A percentile compares a stretch with the other conserved stretches of the same genome.
These are phyloP conservation scores for Urostyla sp. DNA, from an alignment of 73 alveolate species.

Conservation along the genomic window DNA sequence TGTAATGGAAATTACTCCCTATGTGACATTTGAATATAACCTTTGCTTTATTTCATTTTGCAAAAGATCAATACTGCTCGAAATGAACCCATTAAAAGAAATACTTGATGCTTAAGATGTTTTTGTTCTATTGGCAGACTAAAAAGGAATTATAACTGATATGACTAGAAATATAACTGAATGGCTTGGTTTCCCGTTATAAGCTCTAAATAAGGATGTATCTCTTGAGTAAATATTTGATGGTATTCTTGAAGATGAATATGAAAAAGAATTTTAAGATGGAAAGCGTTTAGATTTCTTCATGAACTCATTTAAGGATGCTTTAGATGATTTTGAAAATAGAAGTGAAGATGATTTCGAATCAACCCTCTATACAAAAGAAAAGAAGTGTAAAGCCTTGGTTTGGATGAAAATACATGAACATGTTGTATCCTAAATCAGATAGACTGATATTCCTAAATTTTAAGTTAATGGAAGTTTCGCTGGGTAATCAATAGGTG, in stretches of 20 bases:
- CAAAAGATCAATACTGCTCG: conserved; percentile 40
- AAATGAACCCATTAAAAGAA: conserved; percentile 45
- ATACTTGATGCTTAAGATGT: conserved; percentile 54
- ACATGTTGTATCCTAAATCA: too few species aligned
- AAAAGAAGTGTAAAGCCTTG: conserved; percentile 48
- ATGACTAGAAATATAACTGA: conserved; percentile 55
- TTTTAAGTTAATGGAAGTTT: too few species aligned
- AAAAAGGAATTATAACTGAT: conserved; percentile 48
- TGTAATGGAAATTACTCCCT: conserved; percentile 52
- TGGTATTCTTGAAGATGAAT: conserved; percentile 51
- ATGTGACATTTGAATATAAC: conserved; percentile 49
- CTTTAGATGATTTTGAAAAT: conserved; percentile 53
- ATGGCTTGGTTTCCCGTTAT: conserved; percentile 47
- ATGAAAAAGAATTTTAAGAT: conserved; percentile 38
- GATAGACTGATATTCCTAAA: too few species aligned
- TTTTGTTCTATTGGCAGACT: conserved; percentile 37
- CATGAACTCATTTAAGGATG: conserved; percentile 56
- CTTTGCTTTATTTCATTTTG: conserved; percentile 49
- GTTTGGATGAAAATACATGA: conserved; percentile 69
- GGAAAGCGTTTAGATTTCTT: conserved; percentile 47
- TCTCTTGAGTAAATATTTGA: conserved; percentile 43
- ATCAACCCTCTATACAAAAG: conserved; percentile 42
- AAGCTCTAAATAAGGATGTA: conserved; percentile 43
- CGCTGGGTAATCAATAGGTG: too few species aligned
- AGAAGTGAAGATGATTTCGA: conserved; percentile 51